phyloP scores from a whole-genome alignment of 2,329 filamentous ascomycete genomes.

The Cladosporium austrohemisphaericum region DNA sequence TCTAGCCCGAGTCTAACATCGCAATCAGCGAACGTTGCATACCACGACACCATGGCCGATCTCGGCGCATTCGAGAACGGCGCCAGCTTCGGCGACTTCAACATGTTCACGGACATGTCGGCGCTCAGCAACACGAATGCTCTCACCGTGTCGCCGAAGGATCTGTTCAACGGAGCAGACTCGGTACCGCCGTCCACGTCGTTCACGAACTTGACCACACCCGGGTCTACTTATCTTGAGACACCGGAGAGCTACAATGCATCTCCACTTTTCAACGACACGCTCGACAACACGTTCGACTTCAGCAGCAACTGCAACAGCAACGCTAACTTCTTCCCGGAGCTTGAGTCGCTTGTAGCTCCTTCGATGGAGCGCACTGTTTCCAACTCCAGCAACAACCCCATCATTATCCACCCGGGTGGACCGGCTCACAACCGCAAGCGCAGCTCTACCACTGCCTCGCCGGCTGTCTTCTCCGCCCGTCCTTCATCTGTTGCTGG shows the following conservation, averaged over 20 bases:
- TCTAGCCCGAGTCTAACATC: conserved; percentile 25
- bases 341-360: conserved; percentile 34
- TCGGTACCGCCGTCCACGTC: conserved; percentile 79
- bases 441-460: conserved; percentile 37
- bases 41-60: conserved; percentile 45
- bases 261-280: conserved; percentile 67
- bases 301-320: conserved; percentile 45
- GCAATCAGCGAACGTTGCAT: conserved; percentile 42
- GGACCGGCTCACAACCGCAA: conserved; percentile 32
- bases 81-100: conserved; percentile 24
- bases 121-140: conserved; percentile 29
- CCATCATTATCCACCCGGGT: conserved; percentile 37
- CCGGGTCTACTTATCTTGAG: conserved; percentile 67
- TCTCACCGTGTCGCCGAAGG: conserved; percentile 76
- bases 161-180: conserved; percentile 64
- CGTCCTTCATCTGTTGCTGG: conserved; percentile 69
- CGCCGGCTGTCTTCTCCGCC: conserved; percentile 37
- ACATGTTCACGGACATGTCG: conserved; percentile 27
- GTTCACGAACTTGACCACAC: conserved; percentile 80
- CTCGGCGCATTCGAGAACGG: conserved; percentile 31
- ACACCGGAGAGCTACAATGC: conserved; percentile 75
- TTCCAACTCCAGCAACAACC: conserved; percentile 32
- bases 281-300: conserved; percentile 57
- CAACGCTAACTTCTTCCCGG: conserved; percentile 57
- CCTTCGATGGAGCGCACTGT: conserved; percentile 40